Conservation (phyloP, 257 asterid species). For the Henckelia pumila region DNA sequence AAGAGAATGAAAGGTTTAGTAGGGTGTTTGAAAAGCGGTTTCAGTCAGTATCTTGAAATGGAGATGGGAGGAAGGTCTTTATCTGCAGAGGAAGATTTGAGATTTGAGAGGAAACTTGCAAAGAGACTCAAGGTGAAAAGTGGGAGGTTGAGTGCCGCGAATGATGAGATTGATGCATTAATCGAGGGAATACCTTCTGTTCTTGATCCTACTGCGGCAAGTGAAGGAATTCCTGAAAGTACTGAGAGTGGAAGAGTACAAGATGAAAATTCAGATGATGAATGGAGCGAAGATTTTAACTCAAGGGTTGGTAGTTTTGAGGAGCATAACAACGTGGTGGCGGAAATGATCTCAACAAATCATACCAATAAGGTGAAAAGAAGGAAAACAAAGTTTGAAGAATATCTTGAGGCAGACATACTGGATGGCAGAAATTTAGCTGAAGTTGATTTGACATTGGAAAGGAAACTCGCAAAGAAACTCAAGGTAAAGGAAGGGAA, state of each 20-base stretch:
- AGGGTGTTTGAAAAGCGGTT: constrained; percentile 39
- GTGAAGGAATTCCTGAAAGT: constrained; percentile 19
- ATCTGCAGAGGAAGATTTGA: constrained; percentile 54
- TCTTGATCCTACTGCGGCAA: constrained; percentile 34
- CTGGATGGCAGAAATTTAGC: constrained; percentile 30
- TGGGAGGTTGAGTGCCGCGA: constrained; percentile 52
- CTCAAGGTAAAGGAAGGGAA: constrained; percentile 35
- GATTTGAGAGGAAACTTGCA: constrained; percentile 67
- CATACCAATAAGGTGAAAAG: constrained; percentile 32
- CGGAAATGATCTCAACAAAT: constrained; percentile 29
- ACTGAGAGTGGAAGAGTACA: constrained; percentile 17
- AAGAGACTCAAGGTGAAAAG: constrained; percentile 75
- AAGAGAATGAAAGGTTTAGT: constrained; percentile 30
- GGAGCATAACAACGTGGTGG: constrained; percentile 34
- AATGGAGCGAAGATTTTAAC: constrained; percentile 34
- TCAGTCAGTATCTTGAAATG: constrained; percentile 55
- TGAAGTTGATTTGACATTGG: constrained; percentile 40
- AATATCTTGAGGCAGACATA: constrained; percentile 39
- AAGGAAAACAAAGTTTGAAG: constrained; percentile 42
- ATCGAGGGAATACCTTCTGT: constrained; percentile 61
- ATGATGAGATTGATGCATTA: constrained; percentile 55
- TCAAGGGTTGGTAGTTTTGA: constrained; percentile 30
- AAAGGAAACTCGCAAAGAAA: constrained; percentile 34
- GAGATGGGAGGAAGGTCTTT: constrained; percentile 41
- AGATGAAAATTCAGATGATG: constrained; percentile 15